phyloP scores from a whole-genome alignment of 2,329 filamentous ascomycete species.

The Pseudogymnoascus sp. region DNA sequence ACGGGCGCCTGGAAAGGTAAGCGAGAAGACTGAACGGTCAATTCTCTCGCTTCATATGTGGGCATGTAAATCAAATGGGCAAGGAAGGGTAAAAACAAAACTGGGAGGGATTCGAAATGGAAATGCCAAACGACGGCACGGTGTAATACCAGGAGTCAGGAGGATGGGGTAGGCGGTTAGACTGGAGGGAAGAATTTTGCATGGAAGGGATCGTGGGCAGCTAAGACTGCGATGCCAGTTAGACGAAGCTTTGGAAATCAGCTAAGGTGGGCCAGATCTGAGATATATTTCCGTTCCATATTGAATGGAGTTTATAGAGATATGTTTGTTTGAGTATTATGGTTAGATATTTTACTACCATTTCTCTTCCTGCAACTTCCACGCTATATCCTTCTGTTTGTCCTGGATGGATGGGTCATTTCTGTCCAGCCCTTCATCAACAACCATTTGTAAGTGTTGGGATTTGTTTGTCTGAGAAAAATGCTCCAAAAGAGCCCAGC shows the following conservation, averaged over 20 bases:
- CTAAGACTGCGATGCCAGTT: neutral
- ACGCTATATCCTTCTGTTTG: neutral
- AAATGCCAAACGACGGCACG: neutral
- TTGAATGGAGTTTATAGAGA: slow-evolving; percentile 1
- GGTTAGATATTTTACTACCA: neutral
- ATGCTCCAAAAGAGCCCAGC: neutral
- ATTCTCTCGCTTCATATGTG: neutral
- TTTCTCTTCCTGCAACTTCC: neutral
- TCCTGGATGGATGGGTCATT: neutral
- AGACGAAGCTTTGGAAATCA: neutral
- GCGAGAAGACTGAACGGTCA: neutral
- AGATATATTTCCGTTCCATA: slow-evolving; percentile 1
- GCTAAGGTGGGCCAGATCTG: neutral
- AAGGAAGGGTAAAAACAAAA: neutral
- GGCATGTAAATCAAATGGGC: neutral
- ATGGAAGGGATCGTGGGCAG: neutral
- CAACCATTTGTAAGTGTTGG: neutral
- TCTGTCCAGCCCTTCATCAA: neutral
- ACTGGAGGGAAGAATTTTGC: neutral
- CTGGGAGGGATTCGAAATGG: neutral
- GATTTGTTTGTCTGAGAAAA: neutral
- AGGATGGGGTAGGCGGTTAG: neutral
- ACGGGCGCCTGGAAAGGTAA: slow-evolving; percentile 20
- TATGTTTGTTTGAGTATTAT: slow-evolving; percentile 1
- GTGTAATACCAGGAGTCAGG: slow-evolving; percentile 1